Conservation (phyloP, 1,284 basidiomycete species). For the Sutorius eximius region DNA sequence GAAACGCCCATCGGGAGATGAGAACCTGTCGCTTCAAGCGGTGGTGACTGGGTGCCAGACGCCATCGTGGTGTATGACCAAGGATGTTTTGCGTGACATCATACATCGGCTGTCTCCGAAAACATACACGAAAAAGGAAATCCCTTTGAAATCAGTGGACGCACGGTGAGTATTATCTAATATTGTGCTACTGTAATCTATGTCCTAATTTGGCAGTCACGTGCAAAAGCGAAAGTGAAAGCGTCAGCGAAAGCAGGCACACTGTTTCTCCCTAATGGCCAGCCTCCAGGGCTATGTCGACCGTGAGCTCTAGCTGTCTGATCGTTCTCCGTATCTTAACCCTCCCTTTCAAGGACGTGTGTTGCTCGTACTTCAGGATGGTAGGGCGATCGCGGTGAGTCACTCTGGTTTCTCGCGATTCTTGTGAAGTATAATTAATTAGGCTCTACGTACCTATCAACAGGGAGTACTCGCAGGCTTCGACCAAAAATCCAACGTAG, state of each 20-base stretch:
- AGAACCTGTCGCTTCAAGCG: constrained; percentile 48
- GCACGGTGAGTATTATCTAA: no score
- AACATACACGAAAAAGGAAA: constrained; percentile 19
- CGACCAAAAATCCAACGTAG: constrained; percentile 92
- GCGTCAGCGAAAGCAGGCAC: no score
- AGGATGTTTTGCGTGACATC: constrained; percentile 30
- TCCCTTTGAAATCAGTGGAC: not conserved
- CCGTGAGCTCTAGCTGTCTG: constrained; percentile 46
- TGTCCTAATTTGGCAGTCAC: no score
- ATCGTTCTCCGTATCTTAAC: constrained; percentile 11
- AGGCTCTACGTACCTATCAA: not conserved
- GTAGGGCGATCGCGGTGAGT: constrained; percentile 77
- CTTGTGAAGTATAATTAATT: constrained; percentile 11
- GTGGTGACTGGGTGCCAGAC: constrained; percentile 49
- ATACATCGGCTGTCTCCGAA: constrained; percentile 27
- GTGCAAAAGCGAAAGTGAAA: no score
- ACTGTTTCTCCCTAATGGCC: no score
- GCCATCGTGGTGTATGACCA: constrained; percentile 16
- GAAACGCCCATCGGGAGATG: constrained; percentile 49
- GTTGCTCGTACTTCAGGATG: constrained; percentile 87
- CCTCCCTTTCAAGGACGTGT: constrained; percentile 57
- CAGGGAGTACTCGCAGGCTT: constrained; percentile 88
- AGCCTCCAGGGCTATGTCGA: constrained; percentile 86
- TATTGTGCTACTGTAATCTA: no score
- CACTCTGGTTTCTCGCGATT: not conserved